phyloP scores from a whole-genome alignment of 768 basidiomycete species.

The Lactarius quietus region DNA sequence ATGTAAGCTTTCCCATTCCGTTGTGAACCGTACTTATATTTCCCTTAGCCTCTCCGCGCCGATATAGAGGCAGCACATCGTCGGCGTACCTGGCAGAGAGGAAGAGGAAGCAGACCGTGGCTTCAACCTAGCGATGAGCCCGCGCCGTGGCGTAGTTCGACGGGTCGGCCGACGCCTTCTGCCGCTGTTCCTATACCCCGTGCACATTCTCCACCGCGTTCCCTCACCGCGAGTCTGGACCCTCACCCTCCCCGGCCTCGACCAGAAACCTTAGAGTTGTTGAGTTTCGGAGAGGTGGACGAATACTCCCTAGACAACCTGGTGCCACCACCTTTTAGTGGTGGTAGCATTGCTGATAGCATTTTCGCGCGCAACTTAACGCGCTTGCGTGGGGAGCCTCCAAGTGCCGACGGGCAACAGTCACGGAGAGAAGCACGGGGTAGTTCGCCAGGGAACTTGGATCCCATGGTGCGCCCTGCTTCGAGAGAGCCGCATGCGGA shows the following conservation, averaged over 20 bases:
- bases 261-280: constrained; percentile 2
- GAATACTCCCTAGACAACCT: constrained; percentile 8
- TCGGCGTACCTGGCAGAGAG: constrained; percentile 19
- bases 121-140: constrained; percentile 4
- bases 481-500: constrained; percentile 19
- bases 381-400: constrained; percentile 14
- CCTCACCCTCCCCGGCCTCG: constrained; percentile 3
- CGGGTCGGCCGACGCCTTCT: constrained; percentile 5
- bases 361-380: constrained; percentile 9
- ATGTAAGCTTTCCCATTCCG: not conserved
- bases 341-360: not conserved
- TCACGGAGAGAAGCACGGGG: constrained; percentile 8
- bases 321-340: not conserved
- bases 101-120: constrained; percentile 9
- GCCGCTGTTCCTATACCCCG: constrained; percentile 18
- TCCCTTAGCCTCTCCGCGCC: constrained; percentile 14
- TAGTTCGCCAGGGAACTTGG: constrained; percentile 7
- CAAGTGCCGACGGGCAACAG: constrained; percentile 10
- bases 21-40: not conserved
- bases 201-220: constrained; percentile 16
- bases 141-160: constrained; percentile 11
- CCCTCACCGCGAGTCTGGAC: constrained; percentile 11
- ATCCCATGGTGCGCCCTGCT: constrained; percentile 6
- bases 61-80: constrained; percentile 13
- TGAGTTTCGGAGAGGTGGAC: constrained; percentile 14